Conservation (phyloP, 108 stramenopile genomes). For the Stephanodiscus triporus region DNA sequence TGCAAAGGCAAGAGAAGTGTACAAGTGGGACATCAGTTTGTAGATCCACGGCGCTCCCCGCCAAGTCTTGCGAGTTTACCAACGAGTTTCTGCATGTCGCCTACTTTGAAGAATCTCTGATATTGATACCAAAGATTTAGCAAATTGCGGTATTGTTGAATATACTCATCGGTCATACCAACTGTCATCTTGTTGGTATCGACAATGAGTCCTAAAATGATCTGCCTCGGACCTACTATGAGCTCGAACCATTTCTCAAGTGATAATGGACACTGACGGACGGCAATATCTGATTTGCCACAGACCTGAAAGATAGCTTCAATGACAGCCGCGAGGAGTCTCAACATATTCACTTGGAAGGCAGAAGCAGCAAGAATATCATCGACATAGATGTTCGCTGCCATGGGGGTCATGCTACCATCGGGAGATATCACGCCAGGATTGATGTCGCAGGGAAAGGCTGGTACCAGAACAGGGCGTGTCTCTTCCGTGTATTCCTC, state of each 20-base stretch:
- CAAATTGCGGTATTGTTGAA: no score
- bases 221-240: no score
- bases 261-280: no score
- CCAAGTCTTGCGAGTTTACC: conserved; percentile 8
- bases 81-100: conserved; percentile 5
- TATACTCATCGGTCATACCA: no score
- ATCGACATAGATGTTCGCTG: not conserved
- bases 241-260: no score
- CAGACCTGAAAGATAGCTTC: conserved; percentile 5
- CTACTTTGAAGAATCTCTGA: not conserved
- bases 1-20: conserved; percentile 23
- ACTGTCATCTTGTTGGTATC: no score
- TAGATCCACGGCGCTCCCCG: conserved; percentile 8
- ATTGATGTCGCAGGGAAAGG: not conserved
- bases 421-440: not conserved
- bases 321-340: not conserved
- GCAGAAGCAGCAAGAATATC: not conserved
- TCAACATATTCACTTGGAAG: no score
- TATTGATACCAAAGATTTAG: no score
- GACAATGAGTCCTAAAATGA: no score
- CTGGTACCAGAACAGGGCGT: not conserved
- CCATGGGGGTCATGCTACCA: not conserved
- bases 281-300: no score
- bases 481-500: not conserved
- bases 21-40: conserved; percentile 22